Evolutionary conservation across 352 stramenopile genomes (phyloP), one percentile per base, ranked within the genome.

Genomic region (Blastocystis sp.): DNA sequence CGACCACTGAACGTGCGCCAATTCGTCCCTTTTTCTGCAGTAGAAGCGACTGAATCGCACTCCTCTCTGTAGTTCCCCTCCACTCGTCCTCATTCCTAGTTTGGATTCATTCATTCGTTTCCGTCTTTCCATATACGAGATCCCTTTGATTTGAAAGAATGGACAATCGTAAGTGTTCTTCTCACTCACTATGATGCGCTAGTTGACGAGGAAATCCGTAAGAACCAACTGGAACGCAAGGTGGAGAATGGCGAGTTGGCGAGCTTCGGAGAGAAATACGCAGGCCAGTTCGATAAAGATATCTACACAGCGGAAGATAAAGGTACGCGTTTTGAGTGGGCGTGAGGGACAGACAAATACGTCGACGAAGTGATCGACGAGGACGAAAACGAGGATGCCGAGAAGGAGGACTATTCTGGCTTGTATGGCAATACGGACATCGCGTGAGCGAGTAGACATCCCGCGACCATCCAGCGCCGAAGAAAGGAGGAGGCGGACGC

Each of bases 221-320:
- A 79, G 45, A 79, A 34, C 40, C 69, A 79, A 79, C 62, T 79
- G 69, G 69, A 79, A 41, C 69, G 69, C 10, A 79, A 79, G 40
- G 9, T 60, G 43, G 69, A 45, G 43, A 79, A 79, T 61, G 69
- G 69, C 38, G 69, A 79, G 38, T 45, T 61, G 53, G 69, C 69
- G 43, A 23, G 41, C 9, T 79, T 79, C 38, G 69, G 69, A n/a
- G 69, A 79, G 69, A 86, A 86, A n/a, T 86, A 86, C 60, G 21
- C 21, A 23, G 76, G 76, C 70, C 61, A 70, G 28, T 86, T 76
- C 53, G 76, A 86, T 86, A 38, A 60, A n/a, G 76, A 86, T 23
- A 71, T 86, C n/a, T 86, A 86, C 38, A 52, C 43, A 62, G 53
- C 7, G 38, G 76, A 59, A 11, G 60, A 86, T 48, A 86, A 79